phyloP scores from a whole-genome alignment of 306 rosid species.

The Lathyrus sativus region DNA sequence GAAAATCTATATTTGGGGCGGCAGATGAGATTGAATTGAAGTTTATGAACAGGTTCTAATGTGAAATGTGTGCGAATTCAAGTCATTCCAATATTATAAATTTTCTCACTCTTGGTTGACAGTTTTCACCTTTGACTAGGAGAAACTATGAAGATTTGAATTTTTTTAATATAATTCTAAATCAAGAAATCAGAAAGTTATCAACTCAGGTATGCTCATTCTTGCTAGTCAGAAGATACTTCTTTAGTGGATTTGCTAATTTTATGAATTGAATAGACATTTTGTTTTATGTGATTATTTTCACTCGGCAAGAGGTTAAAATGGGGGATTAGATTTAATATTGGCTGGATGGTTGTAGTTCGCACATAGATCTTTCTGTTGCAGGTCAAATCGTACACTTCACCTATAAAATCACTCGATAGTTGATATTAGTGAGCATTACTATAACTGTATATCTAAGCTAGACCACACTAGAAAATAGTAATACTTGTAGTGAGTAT shows the following conservation, averaged over 20 bases:
- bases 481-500: too few relatives aligned
- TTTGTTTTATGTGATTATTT: slow-evolving; percentile 18
- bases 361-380: too few relatives aligned
- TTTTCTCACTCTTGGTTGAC: slow-evolving; percentile 21
- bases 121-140: slow-evolving; percentile 50
- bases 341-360: too few relatives aligned
- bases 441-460: too few relatives aligned
- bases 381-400: too few relatives aligned
- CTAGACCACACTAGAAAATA: too few relatives aligned
- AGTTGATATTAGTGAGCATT: too few relatives aligned
- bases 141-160: slow-evolving; percentile 88
- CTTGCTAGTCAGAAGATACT: slow-evolving; percentile 24
- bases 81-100: slow-evolving; percentile 15
- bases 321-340: too few relatives aligned
- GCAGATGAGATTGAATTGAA: slow-evolving; percentile 95
- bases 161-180: slow-evolving; percentile 69
- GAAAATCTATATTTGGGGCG: slow-evolving; percentile 83
- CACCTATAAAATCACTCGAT: too few relatives aligned
- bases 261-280: slow-evolving; percentile 11
- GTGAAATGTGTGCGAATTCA: slow-evolving; percentile 28
- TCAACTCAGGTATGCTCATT: slow-evolving; percentile 75
- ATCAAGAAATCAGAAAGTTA: slow-evolving; percentile 87
- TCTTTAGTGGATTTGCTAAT: slow-evolving; percentile 28
- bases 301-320: neutral
- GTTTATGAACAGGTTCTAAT: slow-evolving; percentile 88